These are phyloP conservation scores for Moricandia moricandioides DNA, from an alignment of 345 rosid genomes.

Conservation along the genomic window DNA sequence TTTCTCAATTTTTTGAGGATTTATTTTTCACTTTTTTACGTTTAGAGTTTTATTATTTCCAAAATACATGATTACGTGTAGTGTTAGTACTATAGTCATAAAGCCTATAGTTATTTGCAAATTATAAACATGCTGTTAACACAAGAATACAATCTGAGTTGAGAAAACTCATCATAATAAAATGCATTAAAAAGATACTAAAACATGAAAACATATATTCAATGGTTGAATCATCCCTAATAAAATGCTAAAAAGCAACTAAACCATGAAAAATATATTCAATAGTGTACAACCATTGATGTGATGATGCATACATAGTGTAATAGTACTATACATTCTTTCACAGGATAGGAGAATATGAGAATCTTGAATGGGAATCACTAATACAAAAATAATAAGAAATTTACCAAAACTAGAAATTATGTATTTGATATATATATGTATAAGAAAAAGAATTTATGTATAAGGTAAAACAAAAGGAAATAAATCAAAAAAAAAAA, in stretches of 20 bases:
- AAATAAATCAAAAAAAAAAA: slow-evolving; percentile 1
- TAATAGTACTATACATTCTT: neutral
- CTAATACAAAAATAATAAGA: slow-evolving; percentile 8
- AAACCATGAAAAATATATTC: too few species aligned
- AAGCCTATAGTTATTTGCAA: neutral
- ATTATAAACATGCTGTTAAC: neutral
- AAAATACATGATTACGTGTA: neutral
- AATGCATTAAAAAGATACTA: neutral
- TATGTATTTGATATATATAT: neutral
- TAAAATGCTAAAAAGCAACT: too few species aligned
- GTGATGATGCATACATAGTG: neutral
- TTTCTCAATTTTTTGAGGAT: neutral
- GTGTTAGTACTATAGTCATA: neutral
- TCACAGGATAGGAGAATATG: neutral
- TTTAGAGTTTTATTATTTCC: neutral
- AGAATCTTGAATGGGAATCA: slow-evolving; percentile 25
- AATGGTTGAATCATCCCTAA: too few species aligned
- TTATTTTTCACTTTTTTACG: neutral
- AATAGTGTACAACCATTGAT: neutral
- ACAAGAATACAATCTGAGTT: neutral
- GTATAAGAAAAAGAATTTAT: neutral
- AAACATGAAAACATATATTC: neutral
- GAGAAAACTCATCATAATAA: neutral
- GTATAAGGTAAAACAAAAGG: neutral
- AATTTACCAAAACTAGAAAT: slow-evolving; percentile 24